A percentile compares a stretch with the other conserved stretches of the same genome.
Conservation (phyloP, 495 filamentous ascomycete species). For the Neurospora sp. region DNA sequence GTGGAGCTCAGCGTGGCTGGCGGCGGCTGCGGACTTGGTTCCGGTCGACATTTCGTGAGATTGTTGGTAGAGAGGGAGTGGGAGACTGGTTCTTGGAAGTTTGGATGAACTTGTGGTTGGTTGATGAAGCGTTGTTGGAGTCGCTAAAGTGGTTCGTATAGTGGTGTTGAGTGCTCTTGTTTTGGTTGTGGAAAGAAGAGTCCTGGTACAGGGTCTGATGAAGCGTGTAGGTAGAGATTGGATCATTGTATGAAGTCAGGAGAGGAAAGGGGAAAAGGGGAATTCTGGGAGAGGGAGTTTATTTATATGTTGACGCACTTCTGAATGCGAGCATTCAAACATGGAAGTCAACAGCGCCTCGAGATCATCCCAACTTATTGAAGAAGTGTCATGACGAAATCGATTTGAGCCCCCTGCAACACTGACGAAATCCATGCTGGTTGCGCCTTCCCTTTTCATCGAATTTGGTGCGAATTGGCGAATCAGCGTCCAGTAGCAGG, state of each 20-base stretch:
- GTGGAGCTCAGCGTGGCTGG: conserved; percentile 35
- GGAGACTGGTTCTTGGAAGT: not conserved
- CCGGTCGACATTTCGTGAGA: conserved; percentile 33
- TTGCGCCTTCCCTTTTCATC: not conserved
- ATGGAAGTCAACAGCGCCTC: not conserved
- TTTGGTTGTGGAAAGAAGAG: not conserved
- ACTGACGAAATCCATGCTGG: not conserved
- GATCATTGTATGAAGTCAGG: not conserved
- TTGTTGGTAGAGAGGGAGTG: not conserved
- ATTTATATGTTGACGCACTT: not conserved
- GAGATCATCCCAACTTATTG: not conserved
- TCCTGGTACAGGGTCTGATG: not conserved
- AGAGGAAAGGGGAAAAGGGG: not conserved
- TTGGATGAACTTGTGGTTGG: not conserved
- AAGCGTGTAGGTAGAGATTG: not conserved
- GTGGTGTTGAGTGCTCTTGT: conserved; percentile 1
- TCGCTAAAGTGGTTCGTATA: not conserved
- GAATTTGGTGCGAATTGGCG: not conserved
- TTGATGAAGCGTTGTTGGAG: not conserved
- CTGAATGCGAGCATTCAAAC: not conserved
- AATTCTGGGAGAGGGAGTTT: not conserved
- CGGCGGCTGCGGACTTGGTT: conserved; percentile 22
- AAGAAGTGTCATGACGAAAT: not conserved
- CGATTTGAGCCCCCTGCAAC: not conserved
- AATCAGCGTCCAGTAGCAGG: not conserved